A percentile compares a stretch with the other conserved stretches of the same genome.
These are phyloP conservation scores for Cucurbita pepo DNA, from an alignment of 306 rosid genomes.

Conservation along the genomic window DNA sequence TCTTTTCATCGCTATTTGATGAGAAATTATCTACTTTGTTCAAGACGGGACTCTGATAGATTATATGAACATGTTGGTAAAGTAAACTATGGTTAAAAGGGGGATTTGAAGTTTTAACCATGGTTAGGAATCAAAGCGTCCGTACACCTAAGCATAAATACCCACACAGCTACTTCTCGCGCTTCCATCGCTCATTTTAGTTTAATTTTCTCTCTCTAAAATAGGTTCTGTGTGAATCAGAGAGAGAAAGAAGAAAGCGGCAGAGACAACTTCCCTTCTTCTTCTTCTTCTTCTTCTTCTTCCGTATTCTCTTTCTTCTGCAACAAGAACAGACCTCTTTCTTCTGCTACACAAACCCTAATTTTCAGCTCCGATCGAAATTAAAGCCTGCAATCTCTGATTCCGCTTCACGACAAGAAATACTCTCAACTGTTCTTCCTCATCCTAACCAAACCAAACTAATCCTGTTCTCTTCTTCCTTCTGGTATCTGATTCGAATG, in stretches of 20 bases:
- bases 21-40: no score
- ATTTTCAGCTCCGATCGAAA: conserved; percentile 13
- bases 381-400: conserved; percentile 9
- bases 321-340: conserved; percentile 4
- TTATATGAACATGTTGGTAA: no score
- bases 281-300: neutral
- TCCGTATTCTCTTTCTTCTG: neutral
- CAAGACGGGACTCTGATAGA: no score
- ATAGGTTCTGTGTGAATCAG: neutral
- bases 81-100: neutral
- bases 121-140: neutral
- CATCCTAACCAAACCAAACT: neutral
- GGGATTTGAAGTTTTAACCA: neutral
- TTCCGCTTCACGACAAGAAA: neutral
- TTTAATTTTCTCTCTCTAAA: neutral
- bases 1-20: no score
- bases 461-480: neutral
- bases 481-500: neutral
- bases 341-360: conserved; percentile 16
- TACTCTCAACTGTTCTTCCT: neutral
- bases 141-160: conserved; percentile 42
- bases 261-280: neutral
- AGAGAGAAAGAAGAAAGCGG: neutral
- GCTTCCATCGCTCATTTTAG: conserved; percentile 1
- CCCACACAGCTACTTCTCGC: conserved; percentile 30